phyloP scores from a whole-genome alignment of 2,329 filamentous ascomycete species.

The Paracoccidioides lutzii region DNA sequence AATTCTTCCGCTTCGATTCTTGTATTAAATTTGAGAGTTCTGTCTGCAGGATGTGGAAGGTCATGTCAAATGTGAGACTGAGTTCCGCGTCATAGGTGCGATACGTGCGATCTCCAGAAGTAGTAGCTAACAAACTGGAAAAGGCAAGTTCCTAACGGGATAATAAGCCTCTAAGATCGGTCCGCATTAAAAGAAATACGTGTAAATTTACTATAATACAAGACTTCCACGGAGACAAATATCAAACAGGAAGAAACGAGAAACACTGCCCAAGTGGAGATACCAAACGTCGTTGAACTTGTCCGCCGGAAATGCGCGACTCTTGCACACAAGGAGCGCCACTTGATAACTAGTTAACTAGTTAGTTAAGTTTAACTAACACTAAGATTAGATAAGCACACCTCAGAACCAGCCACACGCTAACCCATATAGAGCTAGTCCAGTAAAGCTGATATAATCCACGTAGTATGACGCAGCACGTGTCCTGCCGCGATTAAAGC shows the following conservation, averaged over 20 bases:
- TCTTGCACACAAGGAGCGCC: too few species aligned
- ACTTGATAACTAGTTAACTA: too few species aligned
- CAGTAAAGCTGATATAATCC: background rate
- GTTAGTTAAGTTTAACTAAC: too few species aligned
- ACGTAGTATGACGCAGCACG: slow-evolving; percentile 2
- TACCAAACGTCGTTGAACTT: too few species aligned
- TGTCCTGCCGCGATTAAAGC: background rate
- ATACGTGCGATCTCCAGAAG: background rate
- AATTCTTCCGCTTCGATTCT: slow-evolving; percentile 90
- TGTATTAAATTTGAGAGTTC: slow-evolving; percentile 85
- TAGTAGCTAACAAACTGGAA: background rate
- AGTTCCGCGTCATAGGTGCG: background rate
- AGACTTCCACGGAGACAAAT: background rate
- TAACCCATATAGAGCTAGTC: background rate
- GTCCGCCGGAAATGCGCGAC: too few species aligned
- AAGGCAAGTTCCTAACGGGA: background rate
- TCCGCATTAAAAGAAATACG: background rate
- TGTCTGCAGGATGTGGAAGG: slow-evolving; percentile 73
- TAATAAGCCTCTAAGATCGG: background rate
- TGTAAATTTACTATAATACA: background rate
- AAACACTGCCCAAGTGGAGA: too few species aligned
- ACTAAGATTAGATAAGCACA: too few species aligned
- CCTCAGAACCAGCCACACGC: too few species aligned
- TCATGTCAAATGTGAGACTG: slow-evolving; percentile 48
- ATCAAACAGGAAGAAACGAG: background rate